phyloP scores from a whole-genome alignment of 176 grass and related monocot species.

The Eleusine coracana region DNA sequence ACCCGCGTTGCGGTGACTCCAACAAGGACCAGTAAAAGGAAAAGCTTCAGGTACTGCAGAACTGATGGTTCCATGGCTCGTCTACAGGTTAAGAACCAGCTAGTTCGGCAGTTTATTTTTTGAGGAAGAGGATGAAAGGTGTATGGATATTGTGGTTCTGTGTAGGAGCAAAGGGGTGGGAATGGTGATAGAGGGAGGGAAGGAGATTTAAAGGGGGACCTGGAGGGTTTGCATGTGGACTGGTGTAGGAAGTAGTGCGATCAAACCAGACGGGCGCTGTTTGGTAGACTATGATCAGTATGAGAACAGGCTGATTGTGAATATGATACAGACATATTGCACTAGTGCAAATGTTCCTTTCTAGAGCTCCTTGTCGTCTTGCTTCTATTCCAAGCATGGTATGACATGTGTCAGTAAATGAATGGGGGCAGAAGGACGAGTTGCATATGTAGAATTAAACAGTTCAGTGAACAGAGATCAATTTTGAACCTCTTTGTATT shows the following conservation, averaged over 20 bases:
- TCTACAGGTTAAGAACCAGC: constrained; percentile 13
- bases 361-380: constrained; percentile 20
- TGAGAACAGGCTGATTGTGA: constrained; percentile 25
- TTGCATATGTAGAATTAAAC: not conserved
- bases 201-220: constrained; percentile 75
- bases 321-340: constrained; percentile 37
- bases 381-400: constrained; percentile 34
- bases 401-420: constrained; percentile 21
- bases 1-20: constrained; percentile 49
- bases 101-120: constrained; percentile 7
- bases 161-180: constrained; percentile 37
- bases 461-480: not conserved
- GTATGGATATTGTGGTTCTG: constrained; percentile 16
- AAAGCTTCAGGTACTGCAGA: constrained; percentile 50
- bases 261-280: constrained; percentile 37
- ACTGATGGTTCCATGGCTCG: constrained; percentile 47
- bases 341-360: constrained; percentile 28
- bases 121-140: constrained; percentile 40
- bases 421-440: not conserved
- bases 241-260: constrained; percentile 34
- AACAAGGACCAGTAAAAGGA: constrained; percentile 54
- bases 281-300: constrained; percentile 25
- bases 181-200: constrained; percentile 46
- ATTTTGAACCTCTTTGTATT: not conserved
- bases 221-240: constrained; percentile 18